Evolutionary conservation across 106 monocot genomes (phyloP).

Genomic region (Platanthera guangdongensis): DNA sequence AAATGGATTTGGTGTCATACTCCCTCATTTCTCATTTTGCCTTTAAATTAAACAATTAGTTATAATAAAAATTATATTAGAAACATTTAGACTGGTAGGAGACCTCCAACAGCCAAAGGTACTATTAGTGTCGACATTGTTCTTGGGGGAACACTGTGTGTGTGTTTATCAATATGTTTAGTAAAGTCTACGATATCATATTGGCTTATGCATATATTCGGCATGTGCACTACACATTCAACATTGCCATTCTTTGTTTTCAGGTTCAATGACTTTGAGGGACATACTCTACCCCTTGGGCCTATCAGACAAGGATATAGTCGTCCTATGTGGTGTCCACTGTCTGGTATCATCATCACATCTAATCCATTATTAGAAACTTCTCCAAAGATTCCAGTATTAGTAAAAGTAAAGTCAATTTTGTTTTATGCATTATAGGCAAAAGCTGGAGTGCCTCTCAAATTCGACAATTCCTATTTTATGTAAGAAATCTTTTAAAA

Average conservation of each 20-base stretch:
- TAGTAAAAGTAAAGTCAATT: neutral
- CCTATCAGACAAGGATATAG: constrained; percentile 74
- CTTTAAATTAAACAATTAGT: no score
- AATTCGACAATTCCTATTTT: constrained; percentile 96
- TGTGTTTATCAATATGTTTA: no score
- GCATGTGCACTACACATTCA: no score
- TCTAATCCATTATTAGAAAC: neutral
- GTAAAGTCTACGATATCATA: no score
- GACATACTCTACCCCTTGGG: constrained; percentile 72
- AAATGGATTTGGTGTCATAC: no score
- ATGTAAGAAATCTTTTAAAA: constrained; percentile 35
- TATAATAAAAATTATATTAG: no score
- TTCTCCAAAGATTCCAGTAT: neutral
- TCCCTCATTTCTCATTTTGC: no score
- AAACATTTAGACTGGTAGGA: no score
- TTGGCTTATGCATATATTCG: no score
- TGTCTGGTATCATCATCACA: constrained; percentile 36
- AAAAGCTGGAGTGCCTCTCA: constrained; percentile 64
- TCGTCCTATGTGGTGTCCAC: constrained; percentile 64
- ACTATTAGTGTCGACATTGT: no score
- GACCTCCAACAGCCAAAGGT: no score
- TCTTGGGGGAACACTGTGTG: no score
- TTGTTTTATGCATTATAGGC: constrained; percentile 31
- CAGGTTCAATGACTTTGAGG: constrained; percentile 45
- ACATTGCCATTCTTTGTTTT: neutral